Evolutionary conservation across 305 asterid species (phyloP).

Genomic region (Fraxinus greggii): DNA sequence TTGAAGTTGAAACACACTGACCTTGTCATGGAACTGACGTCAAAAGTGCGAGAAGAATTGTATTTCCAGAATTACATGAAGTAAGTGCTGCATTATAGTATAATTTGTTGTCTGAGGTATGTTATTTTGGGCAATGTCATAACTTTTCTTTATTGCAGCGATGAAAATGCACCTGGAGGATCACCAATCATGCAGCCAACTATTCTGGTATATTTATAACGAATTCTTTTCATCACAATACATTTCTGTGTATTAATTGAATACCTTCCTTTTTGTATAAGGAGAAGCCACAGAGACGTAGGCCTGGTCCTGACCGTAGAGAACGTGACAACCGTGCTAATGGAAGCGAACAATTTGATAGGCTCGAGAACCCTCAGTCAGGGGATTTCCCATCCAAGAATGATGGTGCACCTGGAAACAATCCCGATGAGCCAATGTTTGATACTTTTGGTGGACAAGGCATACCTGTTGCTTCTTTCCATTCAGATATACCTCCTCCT

Average conservation of each 20-base stretch:
- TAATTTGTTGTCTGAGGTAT: conserved; percentile 5
- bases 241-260: conserved; percentile 5
- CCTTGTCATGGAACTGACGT: conserved; percentile 63
- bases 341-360: conserved; percentile 65
- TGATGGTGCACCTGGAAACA: conserved; percentile 56
- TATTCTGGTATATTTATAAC: conserved; percentile 48
- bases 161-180: conserved; percentile 96
- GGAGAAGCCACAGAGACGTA: conserved; percentile 69
- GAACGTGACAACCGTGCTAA: conserved; percentile 67
- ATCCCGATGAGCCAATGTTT: conserved; percentile 79
- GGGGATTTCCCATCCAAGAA: conserved; percentile 55
- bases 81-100: conserved; percentile 46
- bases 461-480: conserved; percentile 62
- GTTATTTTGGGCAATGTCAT: conserved; percentile 18
- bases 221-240: not conserved
- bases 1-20: conserved; percentile 93
- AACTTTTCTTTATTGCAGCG: conserved; percentile 52
- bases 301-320: conserved; percentile 67
- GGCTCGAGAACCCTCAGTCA: conserved; percentile 61
- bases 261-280: conserved; percentile 47
- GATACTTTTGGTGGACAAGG: conserved; percentile 88
- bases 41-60: conserved; percentile 91
- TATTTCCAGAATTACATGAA: conserved; percentile 89
- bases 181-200: conserved; percentile 89
- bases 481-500: conserved; percentile 84